These are phyloP conservation scores for Lodderomyces orthopsilosis DNA, from an alignment of 1,139 yeast genomes.

Conservation along the genomic window DNA sequence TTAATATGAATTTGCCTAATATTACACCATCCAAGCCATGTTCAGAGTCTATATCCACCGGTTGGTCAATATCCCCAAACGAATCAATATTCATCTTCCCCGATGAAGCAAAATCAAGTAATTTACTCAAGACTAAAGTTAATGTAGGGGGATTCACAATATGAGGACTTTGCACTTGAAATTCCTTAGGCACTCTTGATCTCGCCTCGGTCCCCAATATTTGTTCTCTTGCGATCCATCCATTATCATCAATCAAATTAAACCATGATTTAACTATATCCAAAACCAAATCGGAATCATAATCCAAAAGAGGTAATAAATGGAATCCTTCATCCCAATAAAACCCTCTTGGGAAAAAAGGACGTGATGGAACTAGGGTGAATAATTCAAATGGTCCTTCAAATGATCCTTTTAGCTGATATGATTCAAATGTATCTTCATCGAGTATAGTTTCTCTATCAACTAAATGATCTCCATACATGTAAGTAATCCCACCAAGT, in stretches of 20 bases:
- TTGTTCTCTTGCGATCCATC: constrained; percentile 97
- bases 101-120: constrained; percentile 41
- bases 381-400: constrained; percentile 76
- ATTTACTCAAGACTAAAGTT: constrained; percentile 71
- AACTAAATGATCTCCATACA: constrained; percentile 82
- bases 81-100: constrained; percentile 22
- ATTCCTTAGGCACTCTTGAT: constrained; percentile 82
- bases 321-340: constrained; percentile 99
- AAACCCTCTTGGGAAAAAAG: constrained; percentile 94
- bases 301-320: constrained; percentile 73
- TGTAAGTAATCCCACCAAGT: constrained; percentile 87
- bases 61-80: constrained; percentile 23
- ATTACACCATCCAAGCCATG: constrained; percentile 7
- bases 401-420: constrained; percentile 46
- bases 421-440: constrained; percentile 60
- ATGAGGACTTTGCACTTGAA: constrained; percentile 81
- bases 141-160: constrained; percentile 96
- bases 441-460: constrained; percentile 69
- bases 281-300: constrained; percentile 79
- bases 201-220: constrained; percentile 91
- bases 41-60: constrained; percentile 23
- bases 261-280: constrained; percentile 91
- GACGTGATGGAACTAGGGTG: constrained; percentile 86
- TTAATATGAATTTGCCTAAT: constrained; percentile 52
- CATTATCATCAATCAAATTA: constrained; percentile 76